Base-by-base conservation (phyloP, 225 moss, liverwort and hornwort species). In the Polytrichum commune region DNA sequence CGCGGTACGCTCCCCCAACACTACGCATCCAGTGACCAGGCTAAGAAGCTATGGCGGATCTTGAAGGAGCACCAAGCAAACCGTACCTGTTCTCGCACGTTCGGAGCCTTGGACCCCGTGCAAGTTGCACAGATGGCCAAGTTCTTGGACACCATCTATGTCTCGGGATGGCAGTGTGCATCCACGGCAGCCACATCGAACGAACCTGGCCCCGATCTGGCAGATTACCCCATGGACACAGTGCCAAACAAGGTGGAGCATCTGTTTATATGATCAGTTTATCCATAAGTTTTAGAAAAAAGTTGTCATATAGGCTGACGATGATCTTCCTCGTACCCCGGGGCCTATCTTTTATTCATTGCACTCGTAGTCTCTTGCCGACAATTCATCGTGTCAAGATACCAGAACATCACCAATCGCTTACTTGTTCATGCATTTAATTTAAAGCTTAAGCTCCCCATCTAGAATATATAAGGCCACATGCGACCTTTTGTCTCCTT, bases 201-300 rank as follows among this genome's bases (percentile, higher is more conserved):
- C 67, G 92, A 92, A 68, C 92, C 92, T n/a, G 92, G 92, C 1
- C 92, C 92, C 19, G 92, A 92, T 68, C 90, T 92, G 1, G 92
- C 92, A 0, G 92, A 92, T 62, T 92, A 92, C 82, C 92, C 92
- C 54, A 90, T 90, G 88, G 92, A 92, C 69, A 92, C 92, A 2
- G 92, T 92, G 1, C 92, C 92, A 63, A 92, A 92, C 81, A 92
- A 92, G 83, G 92, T 90, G n/a, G 84, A 92, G 76, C 92, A 90
- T 55, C 77, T 92, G 1, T 92, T 92, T 71, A 85, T 81, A 16
- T 46, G 46, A 46, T 46, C 16, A 46, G 46, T 3, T 46, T 46
- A 16, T 46, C 3, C 46, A 46, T 16, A 46, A 46, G 46, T 46
- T 16, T 16, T 16, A 4, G 13, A 13, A 16, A 26, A 13, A 46